Evolutionary conservation across 2,329 filamentous ascomycete species (phyloP), one percentile per base, ranked within the genome.

Genomic region (Penicillium brasilianum): DNA sequence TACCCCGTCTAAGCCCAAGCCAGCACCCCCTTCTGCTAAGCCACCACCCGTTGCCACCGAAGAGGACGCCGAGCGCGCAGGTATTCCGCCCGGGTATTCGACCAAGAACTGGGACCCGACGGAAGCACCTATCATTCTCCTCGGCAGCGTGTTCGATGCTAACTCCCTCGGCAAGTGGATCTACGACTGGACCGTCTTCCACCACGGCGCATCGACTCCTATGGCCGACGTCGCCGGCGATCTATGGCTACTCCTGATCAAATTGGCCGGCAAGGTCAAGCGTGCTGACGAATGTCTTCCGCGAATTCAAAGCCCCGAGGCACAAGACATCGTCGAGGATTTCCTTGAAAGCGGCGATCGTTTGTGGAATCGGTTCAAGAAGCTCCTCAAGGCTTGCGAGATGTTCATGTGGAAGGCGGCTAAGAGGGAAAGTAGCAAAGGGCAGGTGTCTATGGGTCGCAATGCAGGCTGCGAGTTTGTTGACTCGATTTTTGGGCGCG

Each of bases 131-230:
- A 97, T 99, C 75, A 89, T 97, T 74, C 86, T 99, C 28, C 85
- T 98, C 22, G 95, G 95, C 54, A 96, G 92, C 74, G 95, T 98
- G 59, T 98, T 98, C 74, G 95, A 98, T 75, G 92, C 94, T 73
- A 97, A 98, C 84, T 97, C 92, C 28, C 85, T 99, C 32, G 95
- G 95, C 73, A 97, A 97, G 81, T 99, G 95, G 95, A 96, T 99
- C 74, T 99, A 97, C 79, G 95, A 98, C 84, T 99, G 95, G 95
- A 97, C 95, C 18, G 92, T 97, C 66, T 97, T 92, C 81, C 89
- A 90, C 76, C 89, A 96, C 69, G 92, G 92, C 39, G 87, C 92
- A 14, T 86, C 87, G 43, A 92, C 90, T 11, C 91, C 93, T 54
- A 91, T 97, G 73, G 87, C 93, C 56, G 93, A 97, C 67, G 89